Base-by-base conservation (phyloP, 2,329 filamentous ascomycete genomes). In the Aspergillus piperis region DNA sequence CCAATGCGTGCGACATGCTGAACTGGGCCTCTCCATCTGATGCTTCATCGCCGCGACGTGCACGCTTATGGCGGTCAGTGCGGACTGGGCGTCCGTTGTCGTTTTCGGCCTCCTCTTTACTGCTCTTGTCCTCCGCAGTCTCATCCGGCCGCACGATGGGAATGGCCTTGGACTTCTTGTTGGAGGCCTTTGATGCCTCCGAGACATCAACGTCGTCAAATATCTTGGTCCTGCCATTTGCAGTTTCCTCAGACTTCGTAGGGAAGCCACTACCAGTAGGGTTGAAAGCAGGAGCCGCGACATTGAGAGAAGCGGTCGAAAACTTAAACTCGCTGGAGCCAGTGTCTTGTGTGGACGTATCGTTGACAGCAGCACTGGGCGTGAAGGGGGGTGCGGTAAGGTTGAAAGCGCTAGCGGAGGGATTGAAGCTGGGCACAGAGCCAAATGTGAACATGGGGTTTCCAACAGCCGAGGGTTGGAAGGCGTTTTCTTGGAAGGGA, bases 141-240 rank as follows among this genome's bases (percentile, higher is more conserved):
- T 81, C 87, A 59, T 86, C 82, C 1, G 90, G 90, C 41, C 83
- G 83, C 8, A 94, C 78, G 63, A 96, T 96, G 0, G 92, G 90
- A 57, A 96, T 85, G 8, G 92, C 92, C 77, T 95, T 97, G 4
- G 88, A 91, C 67, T 86, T 87, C 77, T 90, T 92, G 0, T 90
- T 92, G 0, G 78, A 74, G 6, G 88, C 84, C 69, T 90, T 90
- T 27, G 86, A 78, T 53, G 87, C 83, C 21, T 91, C 87, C 13
- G 83, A 82, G 32, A 82, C 75, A 57, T 82, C 84, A 65, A 93
- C 88, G 44, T 87, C 88, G 52, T 86, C 83, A 72, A 92, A 92
- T 67, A 92, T 90, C 55, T 77, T 81, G 23, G 72, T 71, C 19
- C 63, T 65, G 19, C 64, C 59, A 17, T 53, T 58, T 25, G 63